phyloP scores from a whole-genome alignment of 495 filamentous ascomycete species.

The Baudoinia panamericana region DNA sequence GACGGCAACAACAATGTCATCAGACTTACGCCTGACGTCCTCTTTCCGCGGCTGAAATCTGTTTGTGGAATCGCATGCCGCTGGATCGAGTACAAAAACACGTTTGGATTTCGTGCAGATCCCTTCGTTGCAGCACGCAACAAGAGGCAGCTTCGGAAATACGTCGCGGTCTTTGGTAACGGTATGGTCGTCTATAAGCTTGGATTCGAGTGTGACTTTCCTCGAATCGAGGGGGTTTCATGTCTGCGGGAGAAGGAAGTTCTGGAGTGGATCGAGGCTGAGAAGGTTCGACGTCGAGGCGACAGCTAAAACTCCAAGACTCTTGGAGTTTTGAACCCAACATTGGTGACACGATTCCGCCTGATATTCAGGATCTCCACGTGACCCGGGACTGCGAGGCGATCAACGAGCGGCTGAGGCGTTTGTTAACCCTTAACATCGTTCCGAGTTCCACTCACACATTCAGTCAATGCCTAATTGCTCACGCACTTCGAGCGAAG shows the following conservation, averaged over 20 bases:
- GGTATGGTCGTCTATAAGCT: not conserved
- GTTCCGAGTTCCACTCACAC: too few relatives aligned
- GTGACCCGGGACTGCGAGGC: too few relatives aligned
- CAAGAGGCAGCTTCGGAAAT: not conserved
- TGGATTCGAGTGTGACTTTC: not conserved
- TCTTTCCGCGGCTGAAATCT: not conserved
- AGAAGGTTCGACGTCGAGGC: too few relatives aligned
- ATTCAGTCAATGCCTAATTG: too few relatives aligned
- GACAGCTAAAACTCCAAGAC: not conserved
- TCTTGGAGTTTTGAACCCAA: not conserved
- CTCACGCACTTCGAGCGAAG: too few relatives aligned
- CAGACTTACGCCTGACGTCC: not conserved
- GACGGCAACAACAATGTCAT: not conserved
- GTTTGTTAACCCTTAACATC: too few relatives aligned
- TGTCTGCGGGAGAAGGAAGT: too few relatives aligned
- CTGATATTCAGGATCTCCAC: too few relatives aligned
- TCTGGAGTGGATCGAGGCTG: too few relatives aligned
- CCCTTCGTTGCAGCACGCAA: not conserved
- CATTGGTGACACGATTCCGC: not conserved
- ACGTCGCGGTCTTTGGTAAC: not conserved
- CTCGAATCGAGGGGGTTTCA: too few relatives aligned
- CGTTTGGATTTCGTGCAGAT: not conserved
- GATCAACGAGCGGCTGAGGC: too few relatives aligned
- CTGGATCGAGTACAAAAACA: slow-evolving; percentile 1
- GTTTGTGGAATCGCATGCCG: not conserved